Conservation (phyloP, 208 protist genomes). For the Blechomonas ayalai region DNA sequence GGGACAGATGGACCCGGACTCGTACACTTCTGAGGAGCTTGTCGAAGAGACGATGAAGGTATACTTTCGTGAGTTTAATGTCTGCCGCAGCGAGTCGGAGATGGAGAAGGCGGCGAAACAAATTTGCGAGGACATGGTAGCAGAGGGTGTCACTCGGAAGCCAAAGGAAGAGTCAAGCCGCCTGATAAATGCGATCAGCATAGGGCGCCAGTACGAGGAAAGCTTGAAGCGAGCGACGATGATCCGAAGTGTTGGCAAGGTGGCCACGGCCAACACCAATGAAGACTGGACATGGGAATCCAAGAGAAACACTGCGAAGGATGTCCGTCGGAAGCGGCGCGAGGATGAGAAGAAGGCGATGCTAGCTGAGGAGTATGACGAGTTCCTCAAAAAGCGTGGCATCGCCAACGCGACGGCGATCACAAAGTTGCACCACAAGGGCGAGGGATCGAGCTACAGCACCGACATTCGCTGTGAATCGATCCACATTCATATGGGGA, state of each 20-base stretch:
- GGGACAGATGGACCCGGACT: conserved; percentile 68
- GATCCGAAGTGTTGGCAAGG: conserved; percentile 79
- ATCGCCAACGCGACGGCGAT: conserved; percentile 66
- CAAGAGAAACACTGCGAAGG: conserved; percentile 82
- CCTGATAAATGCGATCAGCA: conserved; percentile 74
- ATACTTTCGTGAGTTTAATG: conserved; percentile 72
- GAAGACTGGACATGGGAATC: conserved; percentile 87
- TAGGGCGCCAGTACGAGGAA: conserved; percentile 85
- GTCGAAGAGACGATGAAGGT: conserved; percentile 66
- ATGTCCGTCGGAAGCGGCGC: conserved; percentile 80
- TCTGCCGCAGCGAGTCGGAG: conserved; percentile 40
- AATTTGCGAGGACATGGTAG: conserved; percentile 55
- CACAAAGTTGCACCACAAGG: conserved; percentile 83
- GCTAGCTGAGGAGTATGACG: conserved; percentile 83
- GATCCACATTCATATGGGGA: conserved; percentile 89
- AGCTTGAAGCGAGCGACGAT: conserved; percentile 74
- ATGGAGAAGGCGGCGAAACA: conserved; percentile 18
- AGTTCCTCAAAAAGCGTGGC: conserved; percentile 81
- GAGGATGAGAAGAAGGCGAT: conserved; percentile 89
- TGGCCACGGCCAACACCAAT: conserved; percentile 80
- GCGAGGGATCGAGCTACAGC: conserved; percentile 63
- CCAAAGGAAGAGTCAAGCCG: conserved; percentile 60
- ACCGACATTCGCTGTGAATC: conserved; percentile 82
- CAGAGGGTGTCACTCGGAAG: conserved; percentile 50
- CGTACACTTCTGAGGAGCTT: conserved; percentile 68